Evolutionary conservation across 371 early-diverging fungal genomes (phyloP).

Genomic region (Batrachochytrium dendrobatidis): DNA sequence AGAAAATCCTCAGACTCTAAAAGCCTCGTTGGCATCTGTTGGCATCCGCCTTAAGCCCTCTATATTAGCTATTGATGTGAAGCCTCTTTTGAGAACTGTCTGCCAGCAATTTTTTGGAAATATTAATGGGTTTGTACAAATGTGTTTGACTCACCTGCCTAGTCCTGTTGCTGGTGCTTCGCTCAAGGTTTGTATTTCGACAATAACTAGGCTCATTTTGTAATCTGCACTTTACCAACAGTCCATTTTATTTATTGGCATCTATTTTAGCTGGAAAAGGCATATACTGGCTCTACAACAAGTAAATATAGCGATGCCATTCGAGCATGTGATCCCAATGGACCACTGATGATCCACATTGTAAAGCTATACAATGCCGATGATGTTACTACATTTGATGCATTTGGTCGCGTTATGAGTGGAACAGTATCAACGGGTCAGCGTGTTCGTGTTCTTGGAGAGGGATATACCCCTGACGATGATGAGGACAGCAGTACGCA

Average conservation of each 20-base stretch:
- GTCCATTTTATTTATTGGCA: background rate
- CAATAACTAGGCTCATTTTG: too few species aligned
- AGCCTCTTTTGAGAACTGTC: conserved; percentile 72
- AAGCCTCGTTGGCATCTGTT: conserved; percentile 60
- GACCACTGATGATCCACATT: conserved; percentile 86
- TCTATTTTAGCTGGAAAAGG: background rate
- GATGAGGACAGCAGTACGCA: conserved; percentile 92
- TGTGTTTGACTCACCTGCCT: conserved; percentile 71
- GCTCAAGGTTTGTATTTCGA: conserved; percentile 19
- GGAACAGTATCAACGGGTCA: conserved; percentile 77
- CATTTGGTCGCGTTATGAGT: conserved; percentile 87
- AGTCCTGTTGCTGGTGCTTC: conserved; percentile 74
- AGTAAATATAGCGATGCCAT: conserved; percentile 9
- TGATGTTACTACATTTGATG: conserved; percentile 75
- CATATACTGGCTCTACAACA: background rate
- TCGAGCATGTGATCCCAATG: conserved; percentile 67
- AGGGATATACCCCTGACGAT: conserved; percentile 82
- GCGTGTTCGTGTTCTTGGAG: conserved; percentile 82
- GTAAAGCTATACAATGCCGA: conserved; percentile 84
- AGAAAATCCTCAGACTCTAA: conserved; percentile 61
- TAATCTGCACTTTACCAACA: background rate
- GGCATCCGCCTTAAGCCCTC: conserved; percentile 76
- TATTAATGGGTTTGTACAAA: conserved; percentile 81
- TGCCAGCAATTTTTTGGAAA: conserved; percentile 87
- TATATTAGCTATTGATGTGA: conserved; percentile 71